These are phyloP conservation scores for Vigna hirtella DNA, from an alignment of 306 rosid genomes.

Conservation along the genomic window DNA sequence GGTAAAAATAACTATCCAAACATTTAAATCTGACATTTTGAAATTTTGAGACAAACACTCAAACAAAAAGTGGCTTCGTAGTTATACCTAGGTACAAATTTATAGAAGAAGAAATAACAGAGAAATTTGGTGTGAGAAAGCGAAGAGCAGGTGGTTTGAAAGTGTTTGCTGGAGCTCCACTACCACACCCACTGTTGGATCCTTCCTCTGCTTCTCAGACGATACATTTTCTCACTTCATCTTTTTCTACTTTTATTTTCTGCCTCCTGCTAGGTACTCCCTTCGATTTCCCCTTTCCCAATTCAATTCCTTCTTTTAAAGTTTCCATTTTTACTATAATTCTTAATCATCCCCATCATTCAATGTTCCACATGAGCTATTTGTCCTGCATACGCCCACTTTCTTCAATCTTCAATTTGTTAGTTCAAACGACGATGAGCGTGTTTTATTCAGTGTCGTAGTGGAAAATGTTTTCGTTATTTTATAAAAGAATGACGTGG, in stretches of 20 bases:
- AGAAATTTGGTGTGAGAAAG: background rate
- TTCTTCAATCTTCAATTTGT: constrained; percentile 32
- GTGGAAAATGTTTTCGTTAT: background rate
- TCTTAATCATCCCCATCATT: constrained; percentile 43
- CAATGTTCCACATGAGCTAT: constrained; percentile 25
- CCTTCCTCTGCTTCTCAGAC: background rate
- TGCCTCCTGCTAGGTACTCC: constrained; percentile 3
- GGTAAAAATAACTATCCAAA: too few relatives aligned
- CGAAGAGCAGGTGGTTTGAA: background rate
- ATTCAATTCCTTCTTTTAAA: background rate
- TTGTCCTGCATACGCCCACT: background rate
- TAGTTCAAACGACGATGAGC: constrained; percentile 18
- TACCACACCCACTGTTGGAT: constrained; percentile 33
- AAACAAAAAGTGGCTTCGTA: too few relatives aligned
- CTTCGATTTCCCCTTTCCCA: background rate
- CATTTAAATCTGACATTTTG: too few relatives aligned
- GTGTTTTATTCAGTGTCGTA: constrained; percentile 36
- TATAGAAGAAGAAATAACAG: constrained; percentile 17
- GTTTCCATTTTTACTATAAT: constrained; percentile 25
- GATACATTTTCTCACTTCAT: background rate
- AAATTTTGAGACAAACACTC: too few relatives aligned
- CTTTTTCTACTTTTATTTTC: background rate
- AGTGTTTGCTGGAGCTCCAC: constrained; percentile 1
- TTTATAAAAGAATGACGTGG: background rate
- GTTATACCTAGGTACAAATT: background rate